Conservation (phyloP, 2,329 filamentous ascomycete genomes). For the Cladosporium sp. region DNA sequence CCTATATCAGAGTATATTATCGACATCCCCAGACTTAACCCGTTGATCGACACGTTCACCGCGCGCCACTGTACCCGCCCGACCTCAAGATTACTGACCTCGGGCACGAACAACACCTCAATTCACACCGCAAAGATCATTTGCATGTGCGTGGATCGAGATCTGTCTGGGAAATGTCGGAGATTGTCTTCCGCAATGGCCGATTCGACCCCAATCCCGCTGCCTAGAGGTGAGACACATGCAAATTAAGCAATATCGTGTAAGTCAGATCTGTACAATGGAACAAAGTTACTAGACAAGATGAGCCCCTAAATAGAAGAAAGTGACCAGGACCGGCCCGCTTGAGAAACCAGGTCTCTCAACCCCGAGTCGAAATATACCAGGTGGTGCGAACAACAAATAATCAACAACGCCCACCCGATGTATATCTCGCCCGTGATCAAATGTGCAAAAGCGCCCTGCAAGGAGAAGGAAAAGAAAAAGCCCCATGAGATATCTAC, state of each 20-base stretch:
- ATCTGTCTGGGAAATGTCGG: background rate
- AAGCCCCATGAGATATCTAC: slow-evolving; percentile 5
- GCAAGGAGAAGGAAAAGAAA: slow-evolving; percentile 2
- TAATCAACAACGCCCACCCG: slow-evolving; percentile 12
- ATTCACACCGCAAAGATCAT: background rate
- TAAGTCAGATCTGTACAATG: slow-evolving; percentile 6
- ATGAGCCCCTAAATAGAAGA: slow-evolving; percentile 5
- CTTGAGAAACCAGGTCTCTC: background rate
- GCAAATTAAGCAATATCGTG: background rate
- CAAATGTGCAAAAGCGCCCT: background rate
- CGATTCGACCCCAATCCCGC: background rate
- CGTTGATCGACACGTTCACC: slow-evolving; percentile 12
- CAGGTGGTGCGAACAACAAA: background rate
- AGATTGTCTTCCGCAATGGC: background rate
- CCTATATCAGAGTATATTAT: slow-evolving; percentile 2
- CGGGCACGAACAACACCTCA: background rate
- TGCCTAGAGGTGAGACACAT: background rate
- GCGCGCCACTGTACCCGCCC: background rate
- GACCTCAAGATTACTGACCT: background rate
- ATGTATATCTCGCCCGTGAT: slow-evolving; percentile 7
- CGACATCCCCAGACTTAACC: background rate
- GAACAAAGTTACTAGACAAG: slow-evolving; percentile 9
- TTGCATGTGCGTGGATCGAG: background rate
- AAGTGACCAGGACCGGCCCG: background rate
- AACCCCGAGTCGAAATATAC: background rate